These are phyloP conservation scores for Talaromyces proteolyticus DNA, from an alignment of 495 filamentous ascomycete species.

Conservation along the genomic window DNA sequence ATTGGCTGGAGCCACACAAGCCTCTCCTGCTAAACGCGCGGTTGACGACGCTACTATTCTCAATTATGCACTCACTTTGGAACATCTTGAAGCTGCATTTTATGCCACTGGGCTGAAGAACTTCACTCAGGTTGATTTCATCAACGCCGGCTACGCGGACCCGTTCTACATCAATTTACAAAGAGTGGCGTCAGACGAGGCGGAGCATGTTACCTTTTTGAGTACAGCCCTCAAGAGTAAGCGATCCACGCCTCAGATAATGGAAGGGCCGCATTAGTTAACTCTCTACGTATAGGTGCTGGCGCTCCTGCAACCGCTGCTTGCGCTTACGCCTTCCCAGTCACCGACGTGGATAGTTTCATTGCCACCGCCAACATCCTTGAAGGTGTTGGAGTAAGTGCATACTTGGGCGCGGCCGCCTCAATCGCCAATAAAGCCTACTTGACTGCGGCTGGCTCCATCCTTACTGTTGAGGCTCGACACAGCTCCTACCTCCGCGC, in stretches of 20 bases:
- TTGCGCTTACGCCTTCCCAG: conserved; percentile 53
- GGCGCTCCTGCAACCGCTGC: too few relatives aligned
- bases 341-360: conserved; percentile 39
- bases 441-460: conserved; percentile 56
- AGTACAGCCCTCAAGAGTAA: conserved; percentile 40
- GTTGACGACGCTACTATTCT: too few relatives aligned
- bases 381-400: conserved; percentile 52
- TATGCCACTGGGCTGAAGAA: conserved; percentile 54
- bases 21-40: too few relatives aligned
- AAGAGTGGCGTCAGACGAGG: conserved; percentile 47
- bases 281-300: too few relatives aligned
- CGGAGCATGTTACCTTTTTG: conserved; percentile 52
- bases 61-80: too few relatives aligned
- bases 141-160: conserved; percentile 39
- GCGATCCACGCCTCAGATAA: conserved; percentile 10
- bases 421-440: conserved; percentile 44
- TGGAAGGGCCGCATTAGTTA: too few relatives aligned
- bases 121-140: conserved; percentile 46
- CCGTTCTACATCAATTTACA: conserved; percentile 48
- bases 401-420: conserved; percentile 58
- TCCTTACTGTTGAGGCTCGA: conserved; percentile 56
- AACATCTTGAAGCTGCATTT: conserved; percentile 37
- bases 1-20: too few relatives aligned
- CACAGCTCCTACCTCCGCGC: conserved; percentile 55
- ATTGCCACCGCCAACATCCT: conserved; percentile 46